Base-by-base conservation (phyloP, 73 alveolate genomes). In the Symbiodinium natans region DNA sequence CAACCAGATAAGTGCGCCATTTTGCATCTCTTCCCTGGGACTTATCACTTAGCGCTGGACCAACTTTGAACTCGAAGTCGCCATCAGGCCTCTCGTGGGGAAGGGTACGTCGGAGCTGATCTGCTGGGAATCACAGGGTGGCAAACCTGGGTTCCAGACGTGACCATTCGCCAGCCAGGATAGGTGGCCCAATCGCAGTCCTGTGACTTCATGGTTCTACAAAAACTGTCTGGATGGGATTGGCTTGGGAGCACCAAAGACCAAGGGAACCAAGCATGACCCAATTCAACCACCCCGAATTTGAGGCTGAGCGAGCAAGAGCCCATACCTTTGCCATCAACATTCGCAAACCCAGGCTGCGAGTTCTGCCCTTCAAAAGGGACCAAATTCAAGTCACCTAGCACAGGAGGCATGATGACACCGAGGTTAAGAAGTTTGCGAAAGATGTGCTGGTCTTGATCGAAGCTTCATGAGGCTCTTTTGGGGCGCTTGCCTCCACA, bases 111-210 rank as follows among this genome's bases (percentile, higher is more conserved):
- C 6, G 59, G 13, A 46, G 13, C 59, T 13, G 6, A 46, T 46
- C 13, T 13, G 59, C 59, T 46, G 6, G 59, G 59, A 13, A 13
- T 6, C 21, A 13, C 59, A 46, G 59, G 21, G 59, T 9, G 13
- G 59, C 59, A 13, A 6, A 46, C 59, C 68, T 83, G 27, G 40
- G 97, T 29, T 9, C 23, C 29, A 63, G 21, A 46, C 97, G 97
- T 90, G 41, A 90, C 97, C 97, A 90, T 90, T 75, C 97, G 97
- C 97, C 97, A 90, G 88, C 97, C 97, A 42, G 97, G 97, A 54
- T 90, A 90, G 7, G 97, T 90, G 39, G 71, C 97, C 97, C 97
- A 90, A n/a, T 90, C 97, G 77, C 97, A 90, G 97, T 90, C 97
- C 97, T 90, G 80, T 27, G 71, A 1, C 27, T 21, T 29, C 75